phyloP scores from a whole-genome alignment of 495 filamentous ascomycete genomes.

The Bryoglossum gracile region DNA sequence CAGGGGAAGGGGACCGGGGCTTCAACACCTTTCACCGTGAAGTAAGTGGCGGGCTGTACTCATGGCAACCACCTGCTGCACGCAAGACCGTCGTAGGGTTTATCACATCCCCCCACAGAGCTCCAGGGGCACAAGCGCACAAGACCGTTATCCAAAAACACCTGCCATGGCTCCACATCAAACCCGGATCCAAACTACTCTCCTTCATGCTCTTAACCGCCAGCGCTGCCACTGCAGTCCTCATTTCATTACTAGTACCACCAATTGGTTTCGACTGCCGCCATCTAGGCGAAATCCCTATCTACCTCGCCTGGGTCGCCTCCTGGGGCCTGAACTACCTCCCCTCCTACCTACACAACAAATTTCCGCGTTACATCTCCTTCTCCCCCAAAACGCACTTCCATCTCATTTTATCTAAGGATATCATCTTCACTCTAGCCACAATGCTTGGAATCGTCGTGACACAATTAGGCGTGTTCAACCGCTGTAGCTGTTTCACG shows the following conservation, averaged over 20 bases:
- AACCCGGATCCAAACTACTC: not conserved
- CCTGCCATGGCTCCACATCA: not conserved
- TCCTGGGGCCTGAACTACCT: not conserved
- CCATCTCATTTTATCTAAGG: not conserved
- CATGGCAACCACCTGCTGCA: not conserved
- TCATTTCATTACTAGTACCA: not conserved
- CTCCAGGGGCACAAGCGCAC: not conserved
- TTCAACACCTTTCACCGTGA: not conserved
- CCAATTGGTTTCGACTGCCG: not conserved
- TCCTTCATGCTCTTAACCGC: not conserved
- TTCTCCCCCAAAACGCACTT: no score
- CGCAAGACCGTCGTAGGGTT: not conserved
- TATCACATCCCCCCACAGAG: not conserved
- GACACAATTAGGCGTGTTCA: conserved; percentile 4
- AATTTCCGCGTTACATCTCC: no score
- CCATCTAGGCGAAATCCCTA: not conserved
- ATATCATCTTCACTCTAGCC: not conserved
- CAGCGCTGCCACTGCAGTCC: not conserved
- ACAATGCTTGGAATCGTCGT: conserved; percentile 4
- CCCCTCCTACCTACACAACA: not conserved
- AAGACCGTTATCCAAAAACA: no score
- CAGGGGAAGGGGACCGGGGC: no score
- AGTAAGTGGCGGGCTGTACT: not conserved
- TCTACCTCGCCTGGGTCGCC: not conserved
- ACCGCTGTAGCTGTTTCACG: not conserved